Conservation (phyloP, 2,329 filamentous ascomycete genomes). For the Shiraia bambusicola region DNA sequence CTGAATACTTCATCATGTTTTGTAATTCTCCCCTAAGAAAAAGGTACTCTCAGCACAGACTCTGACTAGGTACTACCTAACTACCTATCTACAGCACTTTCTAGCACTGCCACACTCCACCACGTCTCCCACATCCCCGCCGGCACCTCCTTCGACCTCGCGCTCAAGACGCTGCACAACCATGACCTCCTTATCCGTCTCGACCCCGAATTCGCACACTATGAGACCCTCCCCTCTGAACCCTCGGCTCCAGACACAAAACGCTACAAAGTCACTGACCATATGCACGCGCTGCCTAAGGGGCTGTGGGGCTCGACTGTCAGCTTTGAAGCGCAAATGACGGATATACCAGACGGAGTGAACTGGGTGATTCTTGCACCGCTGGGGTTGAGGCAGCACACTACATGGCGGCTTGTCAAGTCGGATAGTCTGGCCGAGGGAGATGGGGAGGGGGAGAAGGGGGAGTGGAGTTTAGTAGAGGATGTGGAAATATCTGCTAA, state of each 20-base stretch:
- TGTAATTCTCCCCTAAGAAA: constrained; percentile 24
- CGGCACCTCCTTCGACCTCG: constrained; percentile 20
- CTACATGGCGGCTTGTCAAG: constrained; percentile 34
- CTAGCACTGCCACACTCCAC: constrained; percentile 34
- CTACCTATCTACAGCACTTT: constrained; percentile 33
- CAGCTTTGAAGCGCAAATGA: constrained; percentile 38
- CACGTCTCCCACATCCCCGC: constrained; percentile 38
- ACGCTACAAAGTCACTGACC: constrained; percentile 41
- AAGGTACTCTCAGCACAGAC: neutral
- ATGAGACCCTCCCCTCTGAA: constrained; percentile 30
- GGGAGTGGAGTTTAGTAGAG: constrained; percentile 39
- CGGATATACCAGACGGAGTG: constrained; percentile 36
- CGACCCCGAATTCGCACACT: constrained; percentile 40
- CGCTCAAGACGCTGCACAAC: constrained; percentile 33
- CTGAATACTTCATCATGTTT: constrained; percentile 24
- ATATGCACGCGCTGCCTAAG: constrained; percentile 40
- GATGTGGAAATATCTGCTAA: constrained; percentile 41
- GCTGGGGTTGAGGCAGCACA: constrained; percentile 36
- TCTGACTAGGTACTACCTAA: too few relatives aligned
- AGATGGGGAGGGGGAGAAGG: constrained; percentile 13
- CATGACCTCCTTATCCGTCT: constrained; percentile 42
- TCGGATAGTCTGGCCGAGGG: constrained; percentile 16
- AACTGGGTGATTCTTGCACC: constrained; percentile 41
- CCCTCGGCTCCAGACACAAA: constrained; percentile 26
- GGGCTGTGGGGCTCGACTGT: constrained; percentile 42